These are phyloP conservation scores for Lichtheimia hyalospora DNA, from an alignment of 371 early-diverging fungal species.

Conservation along the genomic window DNA sequence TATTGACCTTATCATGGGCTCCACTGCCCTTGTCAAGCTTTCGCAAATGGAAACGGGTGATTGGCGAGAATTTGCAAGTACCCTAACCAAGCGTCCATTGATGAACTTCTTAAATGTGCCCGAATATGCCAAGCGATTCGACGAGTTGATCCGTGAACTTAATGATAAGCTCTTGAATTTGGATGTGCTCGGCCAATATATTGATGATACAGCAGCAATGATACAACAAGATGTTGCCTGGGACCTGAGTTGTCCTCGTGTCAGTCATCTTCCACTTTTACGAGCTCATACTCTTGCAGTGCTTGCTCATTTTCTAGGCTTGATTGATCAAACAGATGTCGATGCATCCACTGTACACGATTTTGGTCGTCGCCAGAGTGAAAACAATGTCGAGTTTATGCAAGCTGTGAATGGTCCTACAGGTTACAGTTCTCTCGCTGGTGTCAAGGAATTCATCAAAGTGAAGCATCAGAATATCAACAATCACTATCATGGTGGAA, in stretches of 20 bases:
- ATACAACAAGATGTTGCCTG: conserved; percentile 38
- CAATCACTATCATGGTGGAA: too few species aligned
- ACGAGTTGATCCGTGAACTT: conserved; percentile 16
- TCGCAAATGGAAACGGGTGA: conserved; percentile 23
- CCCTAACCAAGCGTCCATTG: conserved; percentile 1
- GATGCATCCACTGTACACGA: background rate
- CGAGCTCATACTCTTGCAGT: background rate
- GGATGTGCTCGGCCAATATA: conserved; percentile 12
- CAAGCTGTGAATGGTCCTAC: conserved; percentile 22
- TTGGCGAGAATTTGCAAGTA: conserved; percentile 27
- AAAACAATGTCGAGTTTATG: conserved; percentile 10
- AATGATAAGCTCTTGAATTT: conserved; percentile 21
- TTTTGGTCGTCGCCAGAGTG: background rate
- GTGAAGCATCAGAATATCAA: too few species aligned
- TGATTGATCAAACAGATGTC: background rate
- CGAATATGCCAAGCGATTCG: conserved; percentile 26
- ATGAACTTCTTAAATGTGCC: conserved; percentile 19
- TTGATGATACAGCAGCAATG: conserved; percentile 25
- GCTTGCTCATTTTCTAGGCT: background rate
- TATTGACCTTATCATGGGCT: conserved; percentile 31
- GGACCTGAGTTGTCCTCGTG: conserved; percentile 26
- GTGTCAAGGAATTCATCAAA: conserved; percentile 20
- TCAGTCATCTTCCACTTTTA: conserved; percentile 9
- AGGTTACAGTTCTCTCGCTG: conserved; percentile 8
- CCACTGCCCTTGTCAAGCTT: conserved; percentile 1